Conservation (phyloP, 345 rosid genomes). For the Corchorus capsularis region DNA sequence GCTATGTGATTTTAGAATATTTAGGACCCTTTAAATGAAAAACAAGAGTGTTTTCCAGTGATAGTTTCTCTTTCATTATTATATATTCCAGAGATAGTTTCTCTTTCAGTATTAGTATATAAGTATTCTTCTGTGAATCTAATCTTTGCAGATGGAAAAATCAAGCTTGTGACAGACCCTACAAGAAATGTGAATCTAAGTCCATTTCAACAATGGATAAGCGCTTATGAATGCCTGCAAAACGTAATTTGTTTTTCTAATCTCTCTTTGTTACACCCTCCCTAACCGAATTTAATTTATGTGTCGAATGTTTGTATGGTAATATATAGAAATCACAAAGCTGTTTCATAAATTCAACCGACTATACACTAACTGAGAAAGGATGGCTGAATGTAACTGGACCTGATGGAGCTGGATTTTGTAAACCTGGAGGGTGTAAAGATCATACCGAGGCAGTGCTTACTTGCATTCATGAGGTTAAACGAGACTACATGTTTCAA, state of each 20-base stretch:
- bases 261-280: neutral
- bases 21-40: too few species aligned
- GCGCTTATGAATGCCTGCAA: constrained; percentile 34
- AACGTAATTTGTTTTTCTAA: constrained; percentile 25
- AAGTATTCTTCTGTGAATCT: neutral
- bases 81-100: neutral
- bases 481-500: constrained; percentile 25
- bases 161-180: constrained; percentile 23
- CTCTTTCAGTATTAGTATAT: neutral
- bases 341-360: neutral
- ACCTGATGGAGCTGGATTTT: neutral
- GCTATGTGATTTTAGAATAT: too few species aligned
- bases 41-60: too few species aligned
- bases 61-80: too few species aligned
- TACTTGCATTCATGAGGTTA: constrained; percentile 11
- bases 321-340: neutral
- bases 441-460: constrained; percentile 10
- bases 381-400: neutral
- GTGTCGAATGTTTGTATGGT: neutral
- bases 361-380: neutral
- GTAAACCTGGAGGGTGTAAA: neutral
- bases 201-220: constrained; percentile 34
- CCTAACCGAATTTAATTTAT: neutral
- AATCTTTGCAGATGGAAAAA: constrained; percentile 13
- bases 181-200: constrained; percentile 24